Conservation (phyloP, 1,284 basidiomycete genomes). For the Lignosus rhinocerotis region DNA sequence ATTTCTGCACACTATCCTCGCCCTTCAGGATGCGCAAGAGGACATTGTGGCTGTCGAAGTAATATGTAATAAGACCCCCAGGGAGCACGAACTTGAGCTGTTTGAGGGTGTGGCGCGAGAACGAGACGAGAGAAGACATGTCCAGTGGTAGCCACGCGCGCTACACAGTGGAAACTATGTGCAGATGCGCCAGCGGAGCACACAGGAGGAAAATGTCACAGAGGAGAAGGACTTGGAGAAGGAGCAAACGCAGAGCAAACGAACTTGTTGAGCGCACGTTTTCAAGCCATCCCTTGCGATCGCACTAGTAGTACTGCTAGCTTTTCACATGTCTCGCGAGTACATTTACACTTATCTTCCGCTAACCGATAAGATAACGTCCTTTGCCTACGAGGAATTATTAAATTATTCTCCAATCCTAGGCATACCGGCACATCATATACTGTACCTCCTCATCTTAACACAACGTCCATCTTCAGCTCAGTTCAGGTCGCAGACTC, state of each 20-base stretch:
- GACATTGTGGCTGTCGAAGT: conserved; percentile 53
- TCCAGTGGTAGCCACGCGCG: background rate
- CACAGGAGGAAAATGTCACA: background rate
- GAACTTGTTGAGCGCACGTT: background rate
- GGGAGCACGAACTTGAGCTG: conserved; percentile 76
- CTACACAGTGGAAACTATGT: background rate
- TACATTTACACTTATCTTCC: background rate
- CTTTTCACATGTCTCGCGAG: conserved; percentile 4
- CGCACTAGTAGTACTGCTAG: background rate
- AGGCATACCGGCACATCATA: background rate
- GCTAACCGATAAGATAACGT: background rate
- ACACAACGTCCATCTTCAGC: background rate
- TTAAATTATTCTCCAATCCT: background rate
- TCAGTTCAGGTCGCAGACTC: background rate
- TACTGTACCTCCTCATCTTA: background rate
- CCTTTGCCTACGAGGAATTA: background rate
- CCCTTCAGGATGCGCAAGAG: conserved; percentile 44
- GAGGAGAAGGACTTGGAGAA: background rate
- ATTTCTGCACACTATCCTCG: conserved; percentile 37
- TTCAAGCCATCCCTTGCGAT: background rate
- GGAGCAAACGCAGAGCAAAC: background rate
- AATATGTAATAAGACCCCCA: conserved; percentile 60
- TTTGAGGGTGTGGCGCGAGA: conserved; percentile 52
- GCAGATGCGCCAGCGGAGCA: background rate
- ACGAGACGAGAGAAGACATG: conserved; percentile 24